A percentile compares a stretch with the other conserved stretches of the same genome.
phyloP scores from a whole-genome alignment of 1,139 yeast species.

The Protomyces lactucae-debilis region DNA sequence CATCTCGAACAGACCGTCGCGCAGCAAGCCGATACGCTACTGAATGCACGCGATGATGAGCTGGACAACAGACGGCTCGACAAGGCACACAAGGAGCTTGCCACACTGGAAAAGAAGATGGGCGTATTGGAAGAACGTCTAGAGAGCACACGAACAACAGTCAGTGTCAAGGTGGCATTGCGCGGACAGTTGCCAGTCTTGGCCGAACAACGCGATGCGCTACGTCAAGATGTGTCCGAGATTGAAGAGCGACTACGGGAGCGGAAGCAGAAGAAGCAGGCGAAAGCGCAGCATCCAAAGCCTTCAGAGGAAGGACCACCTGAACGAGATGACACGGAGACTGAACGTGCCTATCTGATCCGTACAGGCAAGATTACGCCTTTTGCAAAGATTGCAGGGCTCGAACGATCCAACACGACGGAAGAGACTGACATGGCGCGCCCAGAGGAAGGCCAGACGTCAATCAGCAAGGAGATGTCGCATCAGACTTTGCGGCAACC shows the following conservation, averaged over 20 bases:
- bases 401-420: constrained; percentile 31
- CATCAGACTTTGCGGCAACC: constrained; percentile 48
- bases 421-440: constrained; percentile 6
- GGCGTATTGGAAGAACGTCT: constrained; percentile 49
- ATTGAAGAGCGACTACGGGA: constrained; percentile 53
- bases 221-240: constrained; percentile 59
- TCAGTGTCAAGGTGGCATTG: constrained; percentile 59
- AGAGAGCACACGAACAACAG: constrained; percentile 53
- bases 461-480: constrained; percentile 33
- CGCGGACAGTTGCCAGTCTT: constrained; percentile 54
- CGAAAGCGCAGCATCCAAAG: constrained; percentile 23
- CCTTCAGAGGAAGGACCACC: constrained; percentile 35
- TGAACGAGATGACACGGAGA: constrained; percentile 51
- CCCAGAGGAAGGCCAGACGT: constrained; percentile 1
- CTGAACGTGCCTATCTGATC: constrained; percentile 71
- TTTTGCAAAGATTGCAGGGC: constrained; percentile 60
- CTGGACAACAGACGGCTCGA: constrained; percentile 68
- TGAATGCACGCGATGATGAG: constrained; percentile 61
- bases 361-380: constrained; percentile 94
- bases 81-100: constrained; percentile 52
- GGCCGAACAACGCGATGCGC: constrained; percentile 44
- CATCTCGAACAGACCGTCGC: constrained; percentile 69
- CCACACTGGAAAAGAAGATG: constrained; percentile 42
- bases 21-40: constrained; percentile 51
- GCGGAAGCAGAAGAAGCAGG: constrained; percentile 31